Base-by-base conservation (phyloP, 768 basidiomycete genomes). In the Termitomyces titanicus region DNA sequence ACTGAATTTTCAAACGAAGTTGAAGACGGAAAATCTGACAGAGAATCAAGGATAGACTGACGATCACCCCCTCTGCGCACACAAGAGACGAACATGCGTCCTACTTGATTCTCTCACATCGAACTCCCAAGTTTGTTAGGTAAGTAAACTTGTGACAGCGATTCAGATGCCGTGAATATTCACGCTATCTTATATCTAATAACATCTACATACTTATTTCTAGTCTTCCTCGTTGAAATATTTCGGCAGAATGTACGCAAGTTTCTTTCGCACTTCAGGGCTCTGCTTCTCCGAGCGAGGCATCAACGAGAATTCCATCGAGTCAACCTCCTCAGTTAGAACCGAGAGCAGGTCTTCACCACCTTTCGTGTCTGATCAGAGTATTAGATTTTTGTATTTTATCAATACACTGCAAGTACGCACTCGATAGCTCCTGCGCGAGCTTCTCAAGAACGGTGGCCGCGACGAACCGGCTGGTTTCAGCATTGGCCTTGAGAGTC, bases 261-360 rank as follows among this genome's bases (percentile, higher is more conserved):
- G 75, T 70, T 85, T 92, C 71, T 80, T 69, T 55, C 78, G 72
- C 62, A 92, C 86, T 59, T 82, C 85, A 3, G 74, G 72, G 24
- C 75, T 80, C 64, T 80, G 80, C 49, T 75, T 68, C 43, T 70
- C 78, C 0, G 81, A 75, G 35, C 75, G 74, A 10, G 91, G 91
- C 85, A 96, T 89, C 70, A 95, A 88, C 37, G 89, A 83, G 65
- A 81, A 88, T 61, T 82, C 77, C 95, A 97, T 97, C n/a, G 76
- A 78, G 10, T 93, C 95, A 15, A 72, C 78, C 63, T 90, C 89
- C 53, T 89, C 83, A n/a, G 49, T 51, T 29, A 56, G 22, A 39
- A 56, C 31, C 5, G 79, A 76, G 54, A 92, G 74, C 40, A 90
- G 59, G 3, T 63, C 57, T 17, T 64, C 58, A 6, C 64, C 70